phyloP scores from a whole-genome alignment of 2,329 filamentous ascomycete genomes.

The Hirsutella minnesotensis region DNA sequence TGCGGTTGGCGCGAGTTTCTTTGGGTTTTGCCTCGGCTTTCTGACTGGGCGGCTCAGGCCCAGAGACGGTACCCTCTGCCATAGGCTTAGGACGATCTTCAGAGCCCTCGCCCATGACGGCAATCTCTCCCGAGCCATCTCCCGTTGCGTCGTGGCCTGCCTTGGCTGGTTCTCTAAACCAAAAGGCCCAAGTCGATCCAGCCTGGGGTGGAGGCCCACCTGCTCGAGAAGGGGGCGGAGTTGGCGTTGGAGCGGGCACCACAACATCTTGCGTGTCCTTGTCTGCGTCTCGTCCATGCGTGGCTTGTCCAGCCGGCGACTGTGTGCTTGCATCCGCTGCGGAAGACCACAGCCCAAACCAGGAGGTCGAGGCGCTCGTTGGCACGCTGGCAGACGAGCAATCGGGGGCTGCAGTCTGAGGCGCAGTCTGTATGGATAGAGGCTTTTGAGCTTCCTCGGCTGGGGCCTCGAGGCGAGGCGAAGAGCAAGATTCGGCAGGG shows the following conservation, averaged over 20 bases:
- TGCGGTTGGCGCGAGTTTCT: slow-evolving; percentile 10
- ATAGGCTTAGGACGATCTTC: slow-evolving; percentile 41
- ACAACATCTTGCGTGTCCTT: slow-evolving; percentile 31
- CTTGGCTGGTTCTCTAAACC: slow-evolving; percentile 49
- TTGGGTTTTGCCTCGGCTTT: slow-evolving; percentile 19
- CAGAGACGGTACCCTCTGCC: slow-evolving; percentile 29
- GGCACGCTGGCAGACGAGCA: slow-evolving; percentile 6
- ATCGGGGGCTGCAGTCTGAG: slow-evolving; percentile 7
- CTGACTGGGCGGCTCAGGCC: slow-evolving; percentile 13
- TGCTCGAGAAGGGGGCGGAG: slow-evolving; percentile 17
- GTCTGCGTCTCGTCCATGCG: slow-evolving; percentile 16
- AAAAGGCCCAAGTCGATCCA: slow-evolving; percentile 70
- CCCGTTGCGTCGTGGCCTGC: slow-evolving; percentile 16
- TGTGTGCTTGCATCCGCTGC: slow-evolving; percentile 6
- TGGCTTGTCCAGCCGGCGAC: background rate
- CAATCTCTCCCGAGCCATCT: slow-evolving; percentile 38
- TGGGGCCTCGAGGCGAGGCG: slow-evolving; percentile 4
- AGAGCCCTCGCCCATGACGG: slow-evolving; percentile 44
- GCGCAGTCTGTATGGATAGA: slow-evolving; percentile 11
- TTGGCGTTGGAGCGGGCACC: slow-evolving; percentile 2
- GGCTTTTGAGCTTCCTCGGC: slow-evolving; percentile 8
- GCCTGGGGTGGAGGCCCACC: slow-evolving; percentile 29
- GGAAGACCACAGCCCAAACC: slow-evolving; percentile 29
- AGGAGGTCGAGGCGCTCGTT: slow-evolving; percentile 16
- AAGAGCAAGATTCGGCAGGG: slow-evolving; percentile 4